These are phyloP conservation scores for Trypanosomatidae sp. DNA, from an alignment of 208 protist species.

Conservation along the genomic window DNA sequence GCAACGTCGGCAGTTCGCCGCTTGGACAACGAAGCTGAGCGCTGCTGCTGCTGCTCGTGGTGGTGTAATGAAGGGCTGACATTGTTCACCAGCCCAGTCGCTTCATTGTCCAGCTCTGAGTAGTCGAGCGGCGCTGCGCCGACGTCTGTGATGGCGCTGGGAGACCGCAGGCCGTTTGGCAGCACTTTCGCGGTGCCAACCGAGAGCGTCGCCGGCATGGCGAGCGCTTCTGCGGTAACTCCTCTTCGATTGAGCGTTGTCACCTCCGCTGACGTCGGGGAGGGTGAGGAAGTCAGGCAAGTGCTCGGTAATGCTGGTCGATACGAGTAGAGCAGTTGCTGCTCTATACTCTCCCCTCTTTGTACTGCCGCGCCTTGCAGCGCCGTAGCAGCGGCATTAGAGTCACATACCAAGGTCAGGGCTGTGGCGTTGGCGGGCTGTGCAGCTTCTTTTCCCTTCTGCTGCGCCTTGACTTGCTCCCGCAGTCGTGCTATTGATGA, in stretches of 20 bases:
- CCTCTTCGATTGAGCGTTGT: not conserved
- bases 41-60: not conserved
- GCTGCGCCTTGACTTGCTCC: not conserved
- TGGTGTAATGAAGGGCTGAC: not conserved
- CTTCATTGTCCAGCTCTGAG: not conserved
- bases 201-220: not conserved
- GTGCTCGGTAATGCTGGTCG: slow-evolving; percentile 4
- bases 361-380: not conserved
- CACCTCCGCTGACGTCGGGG: not conserved
- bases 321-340: slow-evolving; percentile 4
- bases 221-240: not conserved
- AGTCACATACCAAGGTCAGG: not conserved
- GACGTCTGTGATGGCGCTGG: slow-evolving; percentile 20
- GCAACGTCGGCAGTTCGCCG: not conserved
- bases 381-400: not conserved
- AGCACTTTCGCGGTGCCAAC: slow-evolving; percentile 16
- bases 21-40: not conserved
- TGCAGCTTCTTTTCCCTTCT: not conserved
- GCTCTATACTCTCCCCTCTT: not conserved
- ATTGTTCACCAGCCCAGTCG: not conserved
- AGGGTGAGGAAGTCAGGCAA: not conserved
- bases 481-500: slow-evolving; percentile 19
- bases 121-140: not conserved
- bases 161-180: slow-evolving; percentile 21
- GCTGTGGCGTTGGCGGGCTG: not conserved